Base-by-base conservation (phyloP, 169 alveolate genomes). In the Pseudocohnilembus persalinus region DNA sequence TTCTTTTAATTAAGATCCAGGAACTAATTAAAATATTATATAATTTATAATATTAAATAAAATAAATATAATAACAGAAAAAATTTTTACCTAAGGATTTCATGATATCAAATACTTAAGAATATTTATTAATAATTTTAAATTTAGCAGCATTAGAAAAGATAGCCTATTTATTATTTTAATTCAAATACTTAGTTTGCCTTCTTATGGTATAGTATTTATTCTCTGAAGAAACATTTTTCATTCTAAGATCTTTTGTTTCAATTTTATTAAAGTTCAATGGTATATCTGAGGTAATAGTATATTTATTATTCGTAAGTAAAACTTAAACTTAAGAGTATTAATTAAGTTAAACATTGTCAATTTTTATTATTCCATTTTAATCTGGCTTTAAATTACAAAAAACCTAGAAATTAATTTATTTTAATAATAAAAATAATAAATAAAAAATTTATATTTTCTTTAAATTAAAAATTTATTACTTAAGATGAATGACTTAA, bases 81-180 rank as follows among this genome's bases (percentile, higher is more conserved):
- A 35, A n/a, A 1, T 64, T 64, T 74, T 49, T 80, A 73, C 75
- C 76, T 31, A 79, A 74, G 78, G 63, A 85, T 29, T 74, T 79
- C 32, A 65, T 29, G 28, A 76, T 30, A 16, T 73, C 31, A 49
- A 79, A 79, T 31, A 79, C 20, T 85, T 85, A 73, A 68, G 81
- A 81, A 25, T 78, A n/a, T 0, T 81, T 73, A 85, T 85, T 85
- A 15, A 81, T 85, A 1, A 86, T 28, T 33, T 86, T 63, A n/a
- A 81, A 75, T 82, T 88, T 89, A 77, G 81, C 74, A 26, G 87
- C 83, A 20, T 81, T 81, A 27, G 74, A 31, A 33, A 77, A 78
- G 30, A 31, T 73, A 0, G 78, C n/a, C n/a, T n/a, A n/a, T n/a
- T n/a, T n/a, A n/a, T n/a, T n/a, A n/a, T n/a, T n/a, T n/a, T n/a